Evolutionary conservation across 2,329 filamentous ascomycete genomes (phyloP).

Genomic region (Diaporthe citri): DNA sequence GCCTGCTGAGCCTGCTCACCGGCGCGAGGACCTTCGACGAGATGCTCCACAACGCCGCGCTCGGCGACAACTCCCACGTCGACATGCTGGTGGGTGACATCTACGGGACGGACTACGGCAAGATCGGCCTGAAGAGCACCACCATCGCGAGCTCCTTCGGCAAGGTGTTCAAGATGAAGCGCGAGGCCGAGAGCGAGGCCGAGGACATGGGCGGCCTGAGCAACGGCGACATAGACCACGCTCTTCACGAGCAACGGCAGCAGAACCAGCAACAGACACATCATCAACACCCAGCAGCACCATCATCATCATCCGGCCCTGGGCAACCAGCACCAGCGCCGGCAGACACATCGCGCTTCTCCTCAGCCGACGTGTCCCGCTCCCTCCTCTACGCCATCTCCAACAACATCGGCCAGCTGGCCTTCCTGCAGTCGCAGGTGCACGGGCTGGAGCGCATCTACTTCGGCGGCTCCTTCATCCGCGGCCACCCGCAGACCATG

Average conservation of each 20-base stretch:
- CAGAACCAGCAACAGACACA: constrained; percentile 40
- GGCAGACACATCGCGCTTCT: constrained; percentile 66
- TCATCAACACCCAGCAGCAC: constrained; percentile 18
- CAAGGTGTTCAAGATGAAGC: constrained; percentile 95
- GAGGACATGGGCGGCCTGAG: constrained; percentile 76
- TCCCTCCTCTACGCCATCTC: constrained; percentile 95
- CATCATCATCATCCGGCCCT: constrained; percentile 43
- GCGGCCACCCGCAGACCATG: constrained; percentile 96
- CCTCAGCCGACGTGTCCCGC: constrained; percentile 86
- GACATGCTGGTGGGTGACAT: constrained; percentile 99
- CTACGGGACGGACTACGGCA: constrained; percentile 94
- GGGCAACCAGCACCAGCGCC: constrained; percentile 44
- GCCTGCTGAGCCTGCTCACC: constrained; percentile 89
- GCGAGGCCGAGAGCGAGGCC: constrained; percentile 81
- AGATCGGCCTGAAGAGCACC: constrained; percentile 95
- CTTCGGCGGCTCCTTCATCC: constrained; percentile 97
- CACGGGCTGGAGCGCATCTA: constrained; percentile 94
- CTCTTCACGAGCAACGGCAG: constrained; percentile 40
- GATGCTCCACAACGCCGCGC: constrained; percentile 92
- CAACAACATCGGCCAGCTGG: constrained; percentile 98
- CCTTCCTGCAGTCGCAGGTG: constrained; percentile 96
- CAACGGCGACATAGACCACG: constrained; percentile 61
- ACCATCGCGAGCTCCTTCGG: constrained; percentile 97
- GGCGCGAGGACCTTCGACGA: constrained; percentile 97
- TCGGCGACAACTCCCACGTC: constrained; percentile 91